phyloP scores from a whole-genome alignment of 129 eudicot genomes.

The Saposhnikovia divaricata region DNA sequence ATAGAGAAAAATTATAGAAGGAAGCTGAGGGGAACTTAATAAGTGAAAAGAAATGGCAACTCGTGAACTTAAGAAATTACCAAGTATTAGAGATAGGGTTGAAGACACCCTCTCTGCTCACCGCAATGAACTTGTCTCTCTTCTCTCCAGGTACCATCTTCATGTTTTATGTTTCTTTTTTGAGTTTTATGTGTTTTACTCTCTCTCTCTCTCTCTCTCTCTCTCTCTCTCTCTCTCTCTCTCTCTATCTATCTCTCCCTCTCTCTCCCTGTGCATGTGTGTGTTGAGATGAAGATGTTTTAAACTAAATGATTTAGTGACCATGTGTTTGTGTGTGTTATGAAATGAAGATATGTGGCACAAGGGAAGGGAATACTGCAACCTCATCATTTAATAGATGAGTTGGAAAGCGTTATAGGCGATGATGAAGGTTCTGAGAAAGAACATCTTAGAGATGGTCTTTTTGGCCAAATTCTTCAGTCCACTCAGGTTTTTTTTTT shows the following conservation, averaged over 20 bases:
- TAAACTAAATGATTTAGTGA: too few relatives aligned
- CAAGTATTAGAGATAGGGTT: conserved; percentile 84
- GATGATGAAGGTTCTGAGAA: conserved; percentile 32
- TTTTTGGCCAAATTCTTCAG: conserved; percentile 65
- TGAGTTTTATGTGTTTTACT: not conserved
- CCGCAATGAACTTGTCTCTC: conserved; percentile 82
- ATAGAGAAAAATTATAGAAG: not conserved
- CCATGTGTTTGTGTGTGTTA: not conserved
- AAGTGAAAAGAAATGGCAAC: conserved; percentile 33
- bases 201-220: too few relatives aligned
- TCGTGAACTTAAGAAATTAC: conserved; percentile 38
- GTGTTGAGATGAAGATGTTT: not conserved
- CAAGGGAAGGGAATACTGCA: conserved; percentile 96
- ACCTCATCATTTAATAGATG: conserved; percentile 80
- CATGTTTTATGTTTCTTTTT: not conserved
- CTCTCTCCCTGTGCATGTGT: not conserved
- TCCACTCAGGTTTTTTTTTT: conserved; percentile 60
- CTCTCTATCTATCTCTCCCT: not conserved
- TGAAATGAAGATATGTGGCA: conserved; percentile 61
- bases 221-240: too few relatives aligned
- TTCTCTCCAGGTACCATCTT: conserved; percentile 61
- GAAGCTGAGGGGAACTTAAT: not conserved
- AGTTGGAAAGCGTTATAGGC: conserved; percentile 50
- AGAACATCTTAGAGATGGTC: conserved; percentile 58
- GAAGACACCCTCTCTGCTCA: conserved; percentile 76